phyloP scores from a whole-genome alignment of 257 asterid species.

The Pogostemon cablin region DNA sequence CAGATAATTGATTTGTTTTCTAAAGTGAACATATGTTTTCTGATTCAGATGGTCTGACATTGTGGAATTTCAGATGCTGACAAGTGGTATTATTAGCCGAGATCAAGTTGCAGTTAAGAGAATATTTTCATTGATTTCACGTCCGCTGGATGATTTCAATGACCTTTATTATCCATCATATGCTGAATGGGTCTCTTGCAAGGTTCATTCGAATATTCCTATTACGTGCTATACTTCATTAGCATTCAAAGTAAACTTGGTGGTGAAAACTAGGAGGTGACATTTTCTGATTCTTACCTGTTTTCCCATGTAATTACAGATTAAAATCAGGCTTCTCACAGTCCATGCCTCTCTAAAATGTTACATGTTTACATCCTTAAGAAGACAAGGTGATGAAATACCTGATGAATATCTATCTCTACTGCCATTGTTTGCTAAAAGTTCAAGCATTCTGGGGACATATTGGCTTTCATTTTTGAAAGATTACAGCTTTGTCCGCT shows the following conservation, averaged over 20 bases:
- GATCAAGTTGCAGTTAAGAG: slow-evolving; percentile 95
- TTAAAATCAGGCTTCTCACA: slow-evolving; percentile 89
- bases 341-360: slow-evolving; percentile 98
- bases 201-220: slow-evolving; percentile 51
- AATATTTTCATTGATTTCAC: slow-evolving; percentile 94
- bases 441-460: slow-evolving; percentile 71
- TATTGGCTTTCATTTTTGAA: slow-evolving; percentile 91
- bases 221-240: not conserved
- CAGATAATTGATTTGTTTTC: slow-evolving; percentile 25
- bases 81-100: slow-evolving; percentile 90
- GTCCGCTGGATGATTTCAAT: slow-evolving; percentile 87
- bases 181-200: slow-evolving; percentile 99
- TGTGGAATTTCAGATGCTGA: slow-evolving; percentile 74
- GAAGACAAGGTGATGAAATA: slow-evolving; percentile 64
- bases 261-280: slow-evolving; percentile 17
- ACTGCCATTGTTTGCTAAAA: slow-evolving; percentile 79
- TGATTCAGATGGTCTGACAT: slow-evolving; percentile 38
- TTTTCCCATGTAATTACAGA: slow-evolving; percentile 52
- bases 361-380: slow-evolving; percentile 73
- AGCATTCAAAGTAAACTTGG: slow-evolving; percentile 19
- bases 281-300: slow-evolving; percentile 35
- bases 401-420: slow-evolving; percentile 78
- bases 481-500: slow-evolving; percentile 76
- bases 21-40: slow-evolving; percentile 24
- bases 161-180: slow-evolving; percentile 93